These are phyloP conservation scores for Capniomyces stellatus DNA, from an alignment of 371 early-diverging fungal species.

Conservation along the genomic window DNA sequence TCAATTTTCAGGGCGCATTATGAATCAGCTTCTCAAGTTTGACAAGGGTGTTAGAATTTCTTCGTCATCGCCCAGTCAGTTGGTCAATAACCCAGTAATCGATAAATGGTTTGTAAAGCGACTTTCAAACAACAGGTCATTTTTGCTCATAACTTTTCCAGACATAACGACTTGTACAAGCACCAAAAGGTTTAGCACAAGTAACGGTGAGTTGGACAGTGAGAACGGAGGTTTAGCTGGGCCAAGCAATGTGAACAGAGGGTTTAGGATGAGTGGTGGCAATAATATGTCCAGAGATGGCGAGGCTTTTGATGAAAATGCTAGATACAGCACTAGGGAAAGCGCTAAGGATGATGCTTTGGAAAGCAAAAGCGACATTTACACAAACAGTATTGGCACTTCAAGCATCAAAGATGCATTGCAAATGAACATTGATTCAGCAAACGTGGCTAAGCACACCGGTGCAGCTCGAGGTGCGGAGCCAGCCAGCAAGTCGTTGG, in stretches of 20 bases:
- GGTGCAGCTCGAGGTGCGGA: too few relatives aligned
- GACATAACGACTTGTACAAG: constrained; percentile 1
- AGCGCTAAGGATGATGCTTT: neutral
- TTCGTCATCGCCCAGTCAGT: constrained; percentile 16
- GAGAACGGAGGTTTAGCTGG: too few relatives aligned
- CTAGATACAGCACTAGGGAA: neutral
- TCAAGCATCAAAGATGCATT: neutral
- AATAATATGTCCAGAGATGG: too few relatives aligned
- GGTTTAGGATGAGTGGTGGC: too few relatives aligned
- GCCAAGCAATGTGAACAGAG: too few relatives aligned
- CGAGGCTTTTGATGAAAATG: neutral
- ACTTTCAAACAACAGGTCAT: constrained; percentile 21
- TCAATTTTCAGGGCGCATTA: constrained; percentile 19
- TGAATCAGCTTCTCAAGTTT: constrained; percentile 15
- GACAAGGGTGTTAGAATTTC: constrained; percentile 10
- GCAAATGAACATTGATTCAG: too few relatives aligned
- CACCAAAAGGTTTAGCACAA: neutral
- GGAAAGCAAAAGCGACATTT: neutral
- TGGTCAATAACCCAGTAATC: constrained; percentile 14
- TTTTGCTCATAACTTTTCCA: constrained; percentile 22
- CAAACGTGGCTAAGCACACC: too few relatives aligned
- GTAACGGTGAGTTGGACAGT: neutral
- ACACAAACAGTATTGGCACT: neutral
- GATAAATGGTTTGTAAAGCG: constrained; percentile 26
- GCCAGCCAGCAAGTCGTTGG: too few relatives aligned